Evolutionary conservation across 257 asterid genomes (phyloP).

Genomic region (Plantago ovata): DNA sequence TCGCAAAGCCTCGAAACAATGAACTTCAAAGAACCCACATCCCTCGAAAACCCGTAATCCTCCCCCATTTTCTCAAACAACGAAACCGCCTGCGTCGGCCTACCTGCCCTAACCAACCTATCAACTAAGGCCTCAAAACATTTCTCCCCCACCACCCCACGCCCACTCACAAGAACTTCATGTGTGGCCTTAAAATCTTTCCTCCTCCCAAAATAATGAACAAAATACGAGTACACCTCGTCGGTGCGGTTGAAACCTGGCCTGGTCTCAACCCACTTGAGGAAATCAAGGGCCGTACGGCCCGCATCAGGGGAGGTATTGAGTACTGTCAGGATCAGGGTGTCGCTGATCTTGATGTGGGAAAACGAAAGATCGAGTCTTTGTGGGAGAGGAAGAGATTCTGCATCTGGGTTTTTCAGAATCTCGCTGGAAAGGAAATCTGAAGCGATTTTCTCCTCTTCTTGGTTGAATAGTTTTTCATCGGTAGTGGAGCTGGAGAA

Average conservation of each 20-base stretch:
- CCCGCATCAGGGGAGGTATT: constrained; percentile 73
- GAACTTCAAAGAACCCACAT: constrained; percentile 49
- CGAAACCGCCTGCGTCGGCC: constrained; percentile 57
- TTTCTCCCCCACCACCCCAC: constrained; percentile 49
- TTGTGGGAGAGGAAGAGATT: constrained; percentile 57
- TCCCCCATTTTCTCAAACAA: constrained; percentile 71
- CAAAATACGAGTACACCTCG: constrained; percentile 52
- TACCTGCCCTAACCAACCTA: constrained; percentile 80
- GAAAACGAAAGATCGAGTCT: constrained; percentile 81
- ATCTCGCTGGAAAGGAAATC: constrained; percentile 55
- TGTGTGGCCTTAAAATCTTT: constrained; percentile 85
- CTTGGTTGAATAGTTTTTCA: constrained; percentile 14
- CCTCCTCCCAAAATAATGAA: constrained; percentile 80
- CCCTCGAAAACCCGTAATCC: constrained; percentile 62
- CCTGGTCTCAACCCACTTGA: constrained; percentile 65
- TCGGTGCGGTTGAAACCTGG: constrained; percentile 49
- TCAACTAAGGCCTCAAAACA: constrained; percentile 62
- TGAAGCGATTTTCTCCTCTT: constrained; percentile 32
- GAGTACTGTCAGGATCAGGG: constrained; percentile 47
- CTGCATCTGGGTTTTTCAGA: constrained; percentile 45
- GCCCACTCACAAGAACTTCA: constrained; percentile 55
- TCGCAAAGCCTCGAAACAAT: constrained; percentile 64
- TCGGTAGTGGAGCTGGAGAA: constrained; percentile 35
- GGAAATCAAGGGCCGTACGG: constrained; percentile 56
- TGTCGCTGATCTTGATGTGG: constrained; percentile 46